Evolutionary conservation across 2,329 filamentous ascomycete species (phyloP).

Genomic region (Cladosporium velox): DNA sequence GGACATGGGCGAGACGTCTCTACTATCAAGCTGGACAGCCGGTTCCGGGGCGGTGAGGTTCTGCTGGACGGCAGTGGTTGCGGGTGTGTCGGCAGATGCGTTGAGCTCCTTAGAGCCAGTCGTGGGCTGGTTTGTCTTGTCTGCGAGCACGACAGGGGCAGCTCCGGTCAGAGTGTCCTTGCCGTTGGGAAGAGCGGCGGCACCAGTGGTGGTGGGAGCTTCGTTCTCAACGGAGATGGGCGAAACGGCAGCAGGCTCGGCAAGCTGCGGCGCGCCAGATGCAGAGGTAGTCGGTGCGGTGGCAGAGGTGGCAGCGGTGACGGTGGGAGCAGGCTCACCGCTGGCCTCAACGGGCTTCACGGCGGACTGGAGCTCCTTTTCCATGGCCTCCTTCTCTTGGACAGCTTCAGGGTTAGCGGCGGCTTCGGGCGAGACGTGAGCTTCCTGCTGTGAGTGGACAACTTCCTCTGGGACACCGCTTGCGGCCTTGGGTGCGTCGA

Average conservation of each 20-base stretch:
- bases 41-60: constrained; percentile 15
- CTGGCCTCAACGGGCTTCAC: constrained; percentile 44
- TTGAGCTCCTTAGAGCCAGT: constrained; percentile 20
- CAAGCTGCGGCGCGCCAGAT: constrained; percentile 35
- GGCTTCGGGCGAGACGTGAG: constrained; percentile 64
- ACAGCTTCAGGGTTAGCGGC: constrained; percentile 68
- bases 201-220: constrained; percentile 13
- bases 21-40: constrained; percentile 10
- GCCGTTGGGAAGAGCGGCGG: constrained; percentile 1
- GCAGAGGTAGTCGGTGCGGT: constrained; percentile 19
- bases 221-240: constrained; percentile 19
- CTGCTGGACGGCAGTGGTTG: constrained; percentile 13
- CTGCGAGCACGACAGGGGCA: constrained; percentile 13
- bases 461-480: constrained; percentile 34
- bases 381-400: constrained; percentile 71
- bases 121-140: constrained; percentile 13
- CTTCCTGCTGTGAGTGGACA: constrained; percentile 34
- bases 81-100: constrained; percentile 24
- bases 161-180: constrained; percentile 13
- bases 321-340: constrained; percentile 48
- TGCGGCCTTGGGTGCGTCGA: constrained; percentile 30
- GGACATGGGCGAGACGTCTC: constrained; percentile 21
- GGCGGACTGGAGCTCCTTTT: constrained; percentile 71
- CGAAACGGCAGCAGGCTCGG: constrained; percentile 25
- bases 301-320: constrained; percentile 28